Conservation (phyloP, 495 filamentous ascomycete species). For the Chlorociboria aeruginascens region DNA sequence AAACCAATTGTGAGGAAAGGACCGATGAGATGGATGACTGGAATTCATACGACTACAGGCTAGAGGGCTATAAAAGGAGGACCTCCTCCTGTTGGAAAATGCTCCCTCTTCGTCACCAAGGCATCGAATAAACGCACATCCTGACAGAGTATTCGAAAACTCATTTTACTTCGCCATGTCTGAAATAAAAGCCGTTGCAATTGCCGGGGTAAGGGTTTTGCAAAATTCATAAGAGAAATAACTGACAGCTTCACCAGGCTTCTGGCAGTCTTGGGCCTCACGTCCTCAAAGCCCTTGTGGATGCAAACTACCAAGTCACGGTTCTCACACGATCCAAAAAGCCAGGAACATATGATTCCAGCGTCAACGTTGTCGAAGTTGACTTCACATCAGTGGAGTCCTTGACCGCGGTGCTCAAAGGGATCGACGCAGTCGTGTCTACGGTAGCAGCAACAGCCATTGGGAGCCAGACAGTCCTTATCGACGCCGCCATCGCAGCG, state of each 20-base stretch:
- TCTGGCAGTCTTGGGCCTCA: slow-evolving; percentile 9
- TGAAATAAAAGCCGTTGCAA: slow-evolving; percentile 9
- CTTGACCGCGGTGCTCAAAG: slow-evolving; percentile 34
- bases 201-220: slow-evolving; percentile 7
- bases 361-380: slow-evolving; percentile 30
- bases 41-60: not conserved
- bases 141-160: not conserved
- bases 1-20: slow-evolving; percentile 3
- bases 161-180: slow-evolving; percentile 7
- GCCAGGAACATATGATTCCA: not conserved
- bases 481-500: slow-evolving; percentile 48
- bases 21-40: slow-evolving; percentile 4
- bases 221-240: slow-evolving; percentile 2
- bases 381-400: slow-evolving; percentile 44
- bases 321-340: slow-evolving; percentile 10
- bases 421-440: slow-evolving; percentile 47
- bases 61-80: slow-evolving; percentile 3
- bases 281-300: slow-evolving; percentile 10
- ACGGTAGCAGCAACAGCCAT: slow-evolving; percentile 28
- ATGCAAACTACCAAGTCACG: slow-evolving; percentile 8
- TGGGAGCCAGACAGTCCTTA: slow-evolving; percentile 31
- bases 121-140: not conserved
- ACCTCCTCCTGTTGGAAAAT: slow-evolving; percentile 2
- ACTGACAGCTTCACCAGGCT: slow-evolving; percentile 10
- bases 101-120: slow-evolving; percentile 5